Conservation (phyloP, 441 rosid species). For the Gossypium laxum region DNA sequence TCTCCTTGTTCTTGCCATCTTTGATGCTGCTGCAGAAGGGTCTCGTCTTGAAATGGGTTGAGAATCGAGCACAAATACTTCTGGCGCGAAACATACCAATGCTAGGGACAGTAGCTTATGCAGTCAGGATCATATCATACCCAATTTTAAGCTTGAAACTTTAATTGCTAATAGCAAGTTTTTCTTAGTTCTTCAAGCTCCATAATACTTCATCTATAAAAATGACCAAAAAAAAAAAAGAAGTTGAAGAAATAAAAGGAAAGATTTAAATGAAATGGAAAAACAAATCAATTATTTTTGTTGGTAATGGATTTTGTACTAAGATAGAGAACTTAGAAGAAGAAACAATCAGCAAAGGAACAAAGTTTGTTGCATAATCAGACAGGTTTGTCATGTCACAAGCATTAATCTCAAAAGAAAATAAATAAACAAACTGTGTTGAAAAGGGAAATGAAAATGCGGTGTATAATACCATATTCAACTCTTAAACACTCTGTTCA, state of each 20-base stretch:
- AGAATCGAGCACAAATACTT: conserved; percentile 23
- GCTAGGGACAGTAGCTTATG: not conserved
- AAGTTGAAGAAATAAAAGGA: not conserved
- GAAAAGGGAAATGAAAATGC: not conserved
- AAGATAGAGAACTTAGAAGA: not conserved
- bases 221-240: not conserved
- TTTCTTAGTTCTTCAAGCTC: not conserved
- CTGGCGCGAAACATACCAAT: conserved; percentile 30
- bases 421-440: not conserved
- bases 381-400: not conserved
- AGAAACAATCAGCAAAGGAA: not conserved
- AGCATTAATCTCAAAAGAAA: not conserved
- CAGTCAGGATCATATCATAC: not conserved
- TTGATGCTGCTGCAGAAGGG: conserved; percentile 24
- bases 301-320: not conserved
- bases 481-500: not conserved
- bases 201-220: not conserved
- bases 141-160: not conserved
- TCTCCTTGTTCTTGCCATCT: conserved; percentile 18
- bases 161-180: not conserved
- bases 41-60: conserved; percentile 22
- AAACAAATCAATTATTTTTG: not conserved
- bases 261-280: not conserved
- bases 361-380: not conserved
- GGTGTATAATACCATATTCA: not conserved